Conservation (phyloP, 2,329 filamentous ascomycete genomes). For the Capronia epimyces region DNA sequence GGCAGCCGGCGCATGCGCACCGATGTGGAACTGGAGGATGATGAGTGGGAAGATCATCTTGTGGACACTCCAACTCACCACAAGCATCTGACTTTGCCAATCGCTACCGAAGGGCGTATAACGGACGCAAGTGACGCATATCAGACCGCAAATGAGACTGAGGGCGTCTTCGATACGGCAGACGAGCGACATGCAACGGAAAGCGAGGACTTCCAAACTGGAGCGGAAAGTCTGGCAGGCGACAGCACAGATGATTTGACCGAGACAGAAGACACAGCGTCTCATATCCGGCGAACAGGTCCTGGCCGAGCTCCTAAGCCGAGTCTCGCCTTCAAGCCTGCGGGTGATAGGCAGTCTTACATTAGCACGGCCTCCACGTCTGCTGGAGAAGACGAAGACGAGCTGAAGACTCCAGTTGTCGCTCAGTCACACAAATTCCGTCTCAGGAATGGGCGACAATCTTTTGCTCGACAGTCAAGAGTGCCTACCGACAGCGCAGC, state of each 20-base stretch:
- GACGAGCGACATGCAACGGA: slow-evolving; percentile 76
- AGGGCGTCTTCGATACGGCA: slow-evolving; percentile 63
- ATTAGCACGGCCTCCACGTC: slow-evolving; percentile 87
- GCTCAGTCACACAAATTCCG: slow-evolving; percentile 64
- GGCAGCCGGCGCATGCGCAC: slow-evolving; percentile 66
- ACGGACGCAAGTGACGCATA: slow-evolving; percentile 63
- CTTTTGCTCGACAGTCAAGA: slow-evolving; percentile 53
- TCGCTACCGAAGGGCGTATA: slow-evolving; percentile 25
- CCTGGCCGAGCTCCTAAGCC: slow-evolving; percentile 36
- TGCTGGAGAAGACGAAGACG: slow-evolving; percentile 65
- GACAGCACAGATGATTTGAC: slow-evolving; percentile 76
- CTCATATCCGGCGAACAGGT: slow-evolving; percentile 33
- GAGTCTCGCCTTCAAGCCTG: slow-evolving; percentile 43
- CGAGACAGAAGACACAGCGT: slow-evolving; percentile 65
- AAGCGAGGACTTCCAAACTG: slow-evolving; percentile 92
- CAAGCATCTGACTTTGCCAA: slow-evolving; percentile 27
- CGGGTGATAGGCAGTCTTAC: slow-evolving; percentile 61
- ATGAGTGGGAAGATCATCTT: slow-evolving; percentile 83
- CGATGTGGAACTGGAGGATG: slow-evolving; percentile 72
- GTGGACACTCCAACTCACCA: slow-evolving; percentile 40
- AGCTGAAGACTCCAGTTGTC: slow-evolving; percentile 59
- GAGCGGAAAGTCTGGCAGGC: slow-evolving; percentile 64
- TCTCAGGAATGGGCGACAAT: slow-evolving; percentile 62
- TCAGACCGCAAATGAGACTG: slow-evolving; percentile 73
- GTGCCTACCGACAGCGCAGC: slow-evolving; percentile 43